A percentile compares a stretch with the other conserved stretches of the same genome.
Evolutionary conservation across 306 rosid genomes (phyloP).

Genomic region (Adenanthera pavonina): DNA sequence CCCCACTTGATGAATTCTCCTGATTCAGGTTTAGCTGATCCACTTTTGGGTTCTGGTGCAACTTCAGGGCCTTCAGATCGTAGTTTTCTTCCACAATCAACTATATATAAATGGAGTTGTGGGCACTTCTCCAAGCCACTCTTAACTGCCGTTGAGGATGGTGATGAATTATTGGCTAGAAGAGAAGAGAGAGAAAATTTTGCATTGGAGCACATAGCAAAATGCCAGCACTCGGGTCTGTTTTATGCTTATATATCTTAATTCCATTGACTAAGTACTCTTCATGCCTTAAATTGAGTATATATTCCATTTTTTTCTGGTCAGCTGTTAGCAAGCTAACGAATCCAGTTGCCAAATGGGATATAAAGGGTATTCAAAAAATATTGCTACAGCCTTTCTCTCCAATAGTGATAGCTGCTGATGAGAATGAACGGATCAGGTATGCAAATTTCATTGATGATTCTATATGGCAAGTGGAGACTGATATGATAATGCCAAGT

Average conservation of each 20-base stretch:
- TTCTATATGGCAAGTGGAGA: background rate
- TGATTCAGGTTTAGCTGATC: slow-evolving; percentile 94
- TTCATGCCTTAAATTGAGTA: slow-evolving; percentile 16
- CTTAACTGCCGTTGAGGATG: slow-evolving; percentile 71
- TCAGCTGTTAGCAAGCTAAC: slow-evolving; percentile 88
- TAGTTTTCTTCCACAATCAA: slow-evolving; percentile 92
- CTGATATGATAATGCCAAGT: background rate
- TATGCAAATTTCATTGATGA: slow-evolving; percentile 36
- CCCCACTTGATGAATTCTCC: slow-evolving; percentile 88
- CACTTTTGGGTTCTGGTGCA: slow-evolving; percentile 85
- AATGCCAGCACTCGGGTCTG: slow-evolving; percentile 95
- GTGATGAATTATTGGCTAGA: slow-evolving; percentile 71
- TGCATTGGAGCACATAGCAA: slow-evolving; percentile 88
- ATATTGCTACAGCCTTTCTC: slow-evolving; percentile 90
- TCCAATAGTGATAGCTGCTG: slow-evolving; percentile 90
- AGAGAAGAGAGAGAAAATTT: slow-evolving; percentile 91
- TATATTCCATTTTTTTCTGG: slow-evolving; percentile 35
- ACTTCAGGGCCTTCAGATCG: slow-evolving; percentile 70
- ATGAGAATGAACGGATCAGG: slow-evolving; percentile 96
- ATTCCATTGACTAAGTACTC: slow-evolving; percentile 15
- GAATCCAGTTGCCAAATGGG: slow-evolving; percentile 91
- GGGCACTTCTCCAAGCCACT: slow-evolving; percentile 97
- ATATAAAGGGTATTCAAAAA: slow-evolving; percentile 79
- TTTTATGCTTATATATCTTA: slow-evolving; percentile 11
- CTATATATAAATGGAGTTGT: slow-evolving; percentile 96